Conservation (phyloP, 2,329 filamentous ascomycete species). For the Helminthosporium solani region DNA sequence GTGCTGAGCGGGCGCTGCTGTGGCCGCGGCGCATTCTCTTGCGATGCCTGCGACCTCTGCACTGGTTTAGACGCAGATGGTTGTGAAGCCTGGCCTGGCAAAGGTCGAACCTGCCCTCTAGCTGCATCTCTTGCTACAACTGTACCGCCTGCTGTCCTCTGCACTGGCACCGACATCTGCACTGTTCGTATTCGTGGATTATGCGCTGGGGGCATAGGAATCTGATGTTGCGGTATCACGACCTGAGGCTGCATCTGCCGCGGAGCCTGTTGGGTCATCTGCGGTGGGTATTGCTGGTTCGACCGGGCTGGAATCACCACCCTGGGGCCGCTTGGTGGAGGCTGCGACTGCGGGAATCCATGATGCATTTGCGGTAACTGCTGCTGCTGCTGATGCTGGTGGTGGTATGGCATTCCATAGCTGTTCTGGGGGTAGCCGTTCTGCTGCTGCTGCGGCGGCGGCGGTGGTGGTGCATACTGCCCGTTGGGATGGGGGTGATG, state of each 20-base stretch:
- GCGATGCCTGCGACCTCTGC: slow-evolving; percentile 40
- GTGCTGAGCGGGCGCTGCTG: slow-evolving; percentile 34
- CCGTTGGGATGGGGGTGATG: slow-evolving; percentile 19
- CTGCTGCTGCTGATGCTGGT: no score
- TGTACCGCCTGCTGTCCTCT: slow-evolving; percentile 15
- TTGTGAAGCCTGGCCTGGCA: slow-evolving; percentile 12
- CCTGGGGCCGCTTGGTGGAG: slow-evolving; percentile 16
- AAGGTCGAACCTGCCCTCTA: slow-evolving; percentile 19
- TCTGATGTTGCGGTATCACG: slow-evolving; percentile 24
- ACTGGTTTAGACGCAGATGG: slow-evolving; percentile 41
- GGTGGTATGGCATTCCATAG: slow-evolving; percentile 23
- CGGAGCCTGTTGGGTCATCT: slow-evolving; percentile 19
- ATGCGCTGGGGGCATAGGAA: slow-evolving; percentile 24
- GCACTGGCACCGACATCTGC: slow-evolving; percentile 29
- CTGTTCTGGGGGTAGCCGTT: slow-evolving; percentile 33
- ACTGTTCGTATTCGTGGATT: slow-evolving; percentile 30
- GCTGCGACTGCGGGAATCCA: slow-evolving; percentile 26
- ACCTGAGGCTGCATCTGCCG: slow-evolving; percentile 30
- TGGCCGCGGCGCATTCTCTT: slow-evolving; percentile 28
- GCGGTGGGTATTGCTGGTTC: slow-evolving; percentile 28
- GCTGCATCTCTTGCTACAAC: slow-evolving; percentile 19
- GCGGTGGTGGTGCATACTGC: slow-evolving; percentile 29
- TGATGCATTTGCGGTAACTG: slow-evolving; percentile 24
- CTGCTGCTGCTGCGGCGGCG: slow-evolving; percentile 9
- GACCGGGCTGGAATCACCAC: slow-evolving; percentile 23